Evolutionary conservation across 768 basidiomycete genomes (phyloP).

Genomic region (Lepiota venenata): DNA sequence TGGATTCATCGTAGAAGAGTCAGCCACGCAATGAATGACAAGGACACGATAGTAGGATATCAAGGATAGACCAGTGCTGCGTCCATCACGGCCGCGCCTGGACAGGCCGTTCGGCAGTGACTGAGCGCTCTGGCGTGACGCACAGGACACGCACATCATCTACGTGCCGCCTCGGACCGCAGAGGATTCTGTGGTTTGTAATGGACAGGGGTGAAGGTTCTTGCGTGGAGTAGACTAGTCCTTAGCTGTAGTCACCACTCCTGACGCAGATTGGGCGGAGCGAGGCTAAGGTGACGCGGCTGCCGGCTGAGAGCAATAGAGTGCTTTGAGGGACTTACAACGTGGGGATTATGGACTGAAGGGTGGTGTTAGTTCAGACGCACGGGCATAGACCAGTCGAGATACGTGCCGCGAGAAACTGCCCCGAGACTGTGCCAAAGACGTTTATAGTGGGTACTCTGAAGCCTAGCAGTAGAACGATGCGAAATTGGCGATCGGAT

Average conservation of each 20-base stretch:
- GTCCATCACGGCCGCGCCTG: too few relatives aligned
- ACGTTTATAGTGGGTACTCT: constrained; percentile 51
- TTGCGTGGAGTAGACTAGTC: too few relatives aligned
- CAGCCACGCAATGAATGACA: too few relatives aligned
- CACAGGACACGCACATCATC: not conserved
- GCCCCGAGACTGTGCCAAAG: constrained; percentile 44
- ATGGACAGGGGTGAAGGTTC: too few relatives aligned
- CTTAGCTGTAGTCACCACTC: too few relatives aligned
- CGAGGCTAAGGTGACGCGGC: too few relatives aligned
- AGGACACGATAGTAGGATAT: not conserved
- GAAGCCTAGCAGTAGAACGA: constrained; percentile 42
- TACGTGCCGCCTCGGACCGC: too few relatives aligned
- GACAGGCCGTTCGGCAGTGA: not conserved
- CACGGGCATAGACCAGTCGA: not conserved
- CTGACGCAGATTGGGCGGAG: too few relatives aligned
- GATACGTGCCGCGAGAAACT: constrained; percentile 38
- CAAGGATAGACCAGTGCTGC: not conserved
- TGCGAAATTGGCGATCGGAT: not conserved
- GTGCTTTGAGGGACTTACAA: constrained; percentile 25
- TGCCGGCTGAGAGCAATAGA: not conserved
- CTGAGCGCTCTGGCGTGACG: not conserved
- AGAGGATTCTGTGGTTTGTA: too few relatives aligned
- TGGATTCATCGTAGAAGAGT: constrained; percentile 12
- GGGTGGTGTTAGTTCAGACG: not conserved
- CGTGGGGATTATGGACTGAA: constrained; percentile 58